Percentiles rank a stretch among this genome's conserved stretches.
phyloP scores from a whole-genome alignment of 768 basidiomycete species.

The Trametes elegans region DNA sequence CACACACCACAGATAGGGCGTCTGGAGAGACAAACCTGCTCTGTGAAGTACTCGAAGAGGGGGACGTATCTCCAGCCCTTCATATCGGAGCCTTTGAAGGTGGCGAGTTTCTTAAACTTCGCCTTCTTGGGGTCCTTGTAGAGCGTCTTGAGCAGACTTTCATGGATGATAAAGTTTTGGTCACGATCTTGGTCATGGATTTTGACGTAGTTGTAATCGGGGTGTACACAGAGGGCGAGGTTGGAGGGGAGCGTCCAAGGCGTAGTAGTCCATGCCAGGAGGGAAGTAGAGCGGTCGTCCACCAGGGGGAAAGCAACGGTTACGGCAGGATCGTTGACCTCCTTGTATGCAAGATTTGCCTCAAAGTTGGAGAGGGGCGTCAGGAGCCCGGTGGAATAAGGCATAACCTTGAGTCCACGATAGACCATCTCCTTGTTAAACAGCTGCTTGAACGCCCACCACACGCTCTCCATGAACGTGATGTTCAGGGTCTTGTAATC shows the following conservation, averaged over 20 bases:
- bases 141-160: slow-evolving; percentile 77
- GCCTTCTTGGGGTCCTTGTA: slow-evolving; percentile 99
- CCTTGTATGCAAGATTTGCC: slow-evolving; percentile 87
- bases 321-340: slow-evolving; percentile 93
- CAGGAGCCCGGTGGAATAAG: slow-evolving; percentile 94
- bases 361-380: slow-evolving; percentile 98
- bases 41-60: slow-evolving; percentile 95
- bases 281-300: slow-evolving; percentile 85
- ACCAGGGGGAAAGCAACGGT: slow-evolving; percentile 92
- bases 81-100: slow-evolving; percentile 89
- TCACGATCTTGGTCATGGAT: slow-evolving; percentile 88
- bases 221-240: slow-evolving; percentile 92
- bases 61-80: slow-evolving; percentile 96
- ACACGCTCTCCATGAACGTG: slow-evolving; percentile 95
- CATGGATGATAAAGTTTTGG: slow-evolving; percentile 89
- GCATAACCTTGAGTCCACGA: slow-evolving; percentile 93
- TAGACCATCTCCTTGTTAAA: slow-evolving; percentile 93
- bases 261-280: slow-evolving; percentile 98
- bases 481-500: slow-evolving; percentile 97
- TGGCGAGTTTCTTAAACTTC: slow-evolving; percentile 87
- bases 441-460: slow-evolving; percentile 98
- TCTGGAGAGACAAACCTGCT: slow-evolving; percentile 57
- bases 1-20: neutral
- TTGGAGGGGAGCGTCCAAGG: slow-evolving; percentile 99
- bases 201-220: slow-evolving; percentile 94